phyloP scores from a whole-genome alignment of 106 monocot species.

The Apostasia shenzhenica region DNA sequence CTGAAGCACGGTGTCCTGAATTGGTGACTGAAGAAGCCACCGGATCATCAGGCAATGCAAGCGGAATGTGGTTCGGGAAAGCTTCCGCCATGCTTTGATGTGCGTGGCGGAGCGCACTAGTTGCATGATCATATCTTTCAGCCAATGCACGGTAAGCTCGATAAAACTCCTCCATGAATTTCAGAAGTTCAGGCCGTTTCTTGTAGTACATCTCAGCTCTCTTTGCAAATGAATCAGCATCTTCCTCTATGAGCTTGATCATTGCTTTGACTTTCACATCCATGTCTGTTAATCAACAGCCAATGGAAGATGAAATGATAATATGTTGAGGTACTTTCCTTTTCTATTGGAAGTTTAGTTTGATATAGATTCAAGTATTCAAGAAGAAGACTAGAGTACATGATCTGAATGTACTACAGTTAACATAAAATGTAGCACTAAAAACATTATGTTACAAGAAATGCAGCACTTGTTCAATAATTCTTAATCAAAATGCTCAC shows the following conservation, averaged over 20 bases:
- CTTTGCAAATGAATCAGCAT: constrained; percentile 69
- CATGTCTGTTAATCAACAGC: constrained; percentile 41
- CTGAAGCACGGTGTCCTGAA: constrained; percentile 23
- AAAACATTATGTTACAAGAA: neutral
- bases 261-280: constrained; percentile 60
- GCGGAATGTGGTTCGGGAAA: constrained; percentile 56
- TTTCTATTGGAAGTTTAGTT: neutral
- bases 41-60: constrained; percentile 42
- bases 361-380: neutral
- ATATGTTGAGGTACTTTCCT: neutral
- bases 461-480: neutral
- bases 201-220: constrained; percentile 82
- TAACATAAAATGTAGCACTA: neutral
- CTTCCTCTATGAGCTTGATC: constrained; percentile 78
- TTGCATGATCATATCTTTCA: constrained; percentile 70
- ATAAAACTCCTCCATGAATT: constrained; percentile 62
- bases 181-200: constrained; percentile 67
- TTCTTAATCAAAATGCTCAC: too few species aligned
- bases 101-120: constrained; percentile 58
- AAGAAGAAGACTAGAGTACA: neutral
- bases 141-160: constrained; percentile 74
- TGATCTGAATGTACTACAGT: constrained; percentile 1
- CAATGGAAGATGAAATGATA: neutral
- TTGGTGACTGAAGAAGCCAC: constrained; percentile 18
- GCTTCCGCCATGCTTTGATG: constrained; percentile 70